Conservation (phyloP, 768 basidiomycete genomes). For the Auriscalpium orientale region DNA sequence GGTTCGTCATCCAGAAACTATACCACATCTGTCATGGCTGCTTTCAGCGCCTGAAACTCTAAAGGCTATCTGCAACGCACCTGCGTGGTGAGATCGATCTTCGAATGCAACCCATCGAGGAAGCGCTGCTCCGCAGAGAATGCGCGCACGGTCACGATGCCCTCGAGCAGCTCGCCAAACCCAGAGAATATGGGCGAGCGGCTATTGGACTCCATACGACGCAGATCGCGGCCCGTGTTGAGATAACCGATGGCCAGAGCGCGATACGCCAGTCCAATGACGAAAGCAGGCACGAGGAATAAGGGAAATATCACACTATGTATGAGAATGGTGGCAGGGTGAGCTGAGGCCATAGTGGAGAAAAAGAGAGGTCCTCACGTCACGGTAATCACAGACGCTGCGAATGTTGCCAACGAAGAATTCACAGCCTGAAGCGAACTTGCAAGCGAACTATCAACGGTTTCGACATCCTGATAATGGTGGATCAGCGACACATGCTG, state of each 20-base stretch:
- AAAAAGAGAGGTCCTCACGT: conserved; percentile 36
- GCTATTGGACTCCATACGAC: conserved; percentile 87
- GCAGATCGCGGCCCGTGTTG: conserved; percentile 74
- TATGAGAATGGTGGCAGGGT: conserved; percentile 11
- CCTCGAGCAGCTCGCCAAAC: conserved; percentile 76
- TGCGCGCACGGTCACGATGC: conserved; percentile 34
- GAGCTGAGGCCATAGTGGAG: conserved; percentile 4
- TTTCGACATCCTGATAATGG: conserved; percentile 62
- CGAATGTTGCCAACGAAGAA: conserved; percentile 67
- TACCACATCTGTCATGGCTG: conserved; percentile 61
- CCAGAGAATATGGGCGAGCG: conserved; percentile 80
- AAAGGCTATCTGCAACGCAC: conserved; percentile 24
- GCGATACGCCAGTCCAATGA: conserved; percentile 72
- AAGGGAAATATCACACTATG: conserved; percentile 64
- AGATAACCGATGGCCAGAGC: conserved; percentile 64
- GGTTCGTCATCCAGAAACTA: conserved; percentile 82
- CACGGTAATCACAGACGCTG: conserved; percentile 66
- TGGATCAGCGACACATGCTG: background rate
- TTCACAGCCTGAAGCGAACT: conserved; percentile 69
- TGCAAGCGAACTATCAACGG: conserved; percentile 70
- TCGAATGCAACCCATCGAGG: conserved; percentile 62
- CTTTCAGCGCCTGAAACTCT: background rate
- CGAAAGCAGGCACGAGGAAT: conserved; percentile 69
- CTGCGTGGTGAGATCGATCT: conserved; percentile 74
- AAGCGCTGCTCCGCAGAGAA: conserved; percentile 80